phyloP scores from a whole-genome alignment of 495 filamentous ascomycete genomes.

The Penicillium samsonianum region DNA sequence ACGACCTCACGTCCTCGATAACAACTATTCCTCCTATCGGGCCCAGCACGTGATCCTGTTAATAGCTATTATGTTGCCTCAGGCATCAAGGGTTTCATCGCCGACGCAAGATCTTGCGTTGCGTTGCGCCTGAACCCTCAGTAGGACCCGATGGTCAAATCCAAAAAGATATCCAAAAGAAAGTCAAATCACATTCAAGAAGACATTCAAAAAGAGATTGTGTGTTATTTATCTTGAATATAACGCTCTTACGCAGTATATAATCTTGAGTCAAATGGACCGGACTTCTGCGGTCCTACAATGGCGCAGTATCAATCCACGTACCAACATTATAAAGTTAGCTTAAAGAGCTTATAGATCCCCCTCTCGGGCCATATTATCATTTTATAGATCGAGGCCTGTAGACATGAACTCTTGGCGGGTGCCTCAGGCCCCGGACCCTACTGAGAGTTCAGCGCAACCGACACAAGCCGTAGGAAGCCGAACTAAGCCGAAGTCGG shows the following conservation, averaged over 20 bases:
- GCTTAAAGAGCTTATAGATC: background rate
- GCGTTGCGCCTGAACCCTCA: background rate
- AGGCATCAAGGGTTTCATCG: background rate
- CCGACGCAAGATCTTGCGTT: background rate
- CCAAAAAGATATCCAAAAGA: background rate
- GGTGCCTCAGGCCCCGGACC: background rate
- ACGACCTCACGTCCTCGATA: background rate
- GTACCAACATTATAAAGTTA: background rate
- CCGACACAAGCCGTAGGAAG: background rate
- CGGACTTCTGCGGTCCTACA: background rate
- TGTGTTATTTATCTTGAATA: background rate
- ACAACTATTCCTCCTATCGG: background rate
- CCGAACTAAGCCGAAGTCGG: slow-evolving; percentile 28
- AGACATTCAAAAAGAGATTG: background rate
- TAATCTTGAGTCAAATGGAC: background rate
- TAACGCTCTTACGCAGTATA: too few species aligned
- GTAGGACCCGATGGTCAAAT: background rate
- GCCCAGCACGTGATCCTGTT: background rate
- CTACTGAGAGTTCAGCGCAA: background rate
- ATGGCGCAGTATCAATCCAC: background rate
- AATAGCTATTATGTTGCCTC: background rate
- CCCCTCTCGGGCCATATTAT: background rate
- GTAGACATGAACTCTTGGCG: background rate
- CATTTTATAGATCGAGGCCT: background rate
- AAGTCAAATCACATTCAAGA: too few species aligned